Evolutionary conservation across 257 asterid genomes (phyloP), one percentile per base, ranked within the genome.

Genomic region (Catharanthus roseus): DNA sequence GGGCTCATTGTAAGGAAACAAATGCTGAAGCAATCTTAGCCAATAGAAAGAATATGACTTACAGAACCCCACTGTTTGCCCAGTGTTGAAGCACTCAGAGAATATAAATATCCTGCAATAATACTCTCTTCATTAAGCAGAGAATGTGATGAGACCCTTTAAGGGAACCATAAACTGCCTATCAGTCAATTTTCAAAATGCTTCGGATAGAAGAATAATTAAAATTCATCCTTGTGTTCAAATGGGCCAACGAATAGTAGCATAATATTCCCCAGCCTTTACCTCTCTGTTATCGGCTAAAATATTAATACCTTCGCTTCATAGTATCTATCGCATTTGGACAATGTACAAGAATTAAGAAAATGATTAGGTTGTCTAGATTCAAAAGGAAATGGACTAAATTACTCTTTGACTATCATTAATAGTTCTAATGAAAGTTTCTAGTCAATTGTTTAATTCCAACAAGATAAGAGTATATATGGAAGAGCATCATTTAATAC

Each of bases 81-180:
- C 47, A 95, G 93, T 66, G 99, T 88, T 69, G 99, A 95, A 53
- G 93, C 97, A 67, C 77, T 91, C 78, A 95, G 81, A 51, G 99
- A 79, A 87, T 95, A 95, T 80, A 95, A 70, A 79, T 75, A 95
- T 68, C 97, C 99, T 95, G 95, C 71, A 72, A 77, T 41, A 74
- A 26, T 29, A 70, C 66, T 47, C 0, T n/a, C 42, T 47, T 34
- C 42, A 36, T 53, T 69, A 64, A 77, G 63, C 24, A 72, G 55
- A 36, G 23, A 76, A 34, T 29, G 33, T 28, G 21, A 68, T 24
- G 38, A 24, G 9, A 28, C 10, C 39, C 6, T 54, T 12, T 21
- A 12, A 54, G 12, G 24, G 54, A 67, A 42, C 3, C 53, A 72
- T 7, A 13, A 65, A 41, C 45, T 4, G n/a, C 10, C 50, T 5